Base-by-base conservation (phyloP, 306 rosid genomes). In the Heteromeles arbutifolia region DNA sequence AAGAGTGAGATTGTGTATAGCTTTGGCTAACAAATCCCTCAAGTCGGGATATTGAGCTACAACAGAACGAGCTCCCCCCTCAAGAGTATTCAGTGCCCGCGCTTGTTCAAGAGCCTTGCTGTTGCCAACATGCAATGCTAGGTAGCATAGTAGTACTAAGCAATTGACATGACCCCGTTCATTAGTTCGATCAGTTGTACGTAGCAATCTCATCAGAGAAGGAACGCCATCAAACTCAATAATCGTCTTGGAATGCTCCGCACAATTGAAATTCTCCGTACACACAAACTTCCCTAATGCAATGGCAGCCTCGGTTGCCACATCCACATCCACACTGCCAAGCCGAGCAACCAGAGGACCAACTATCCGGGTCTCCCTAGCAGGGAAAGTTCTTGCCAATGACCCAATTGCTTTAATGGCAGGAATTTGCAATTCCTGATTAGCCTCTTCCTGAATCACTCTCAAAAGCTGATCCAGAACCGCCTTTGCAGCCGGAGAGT, bases 31-130 rank as follows among this genome's bases (percentile, higher is more conserved):
- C 74, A 92, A 79, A 8, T 88, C 98, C 76, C 69, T 89, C 86
- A 88, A 68, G 34, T 82, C 90, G 6, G 96, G 90, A 81, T 81
- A 65, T 39, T 88, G 97, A 74, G 91, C 78, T 70, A 84, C 34
- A 58, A 85, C 88, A 66, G 85, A 76, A 72, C 93, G 95, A 54
- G 88, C 92, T 29, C 77, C 83, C 56, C 81, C 88, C 86, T 90
- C 94, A 1, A 92, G 84, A 24, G 87, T 90, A 81, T 75, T 84
- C 88, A 94, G 80, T 24, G 88, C 92, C 53, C 58, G 87, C 10
- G 85, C 92, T 84, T 92, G 89, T 83, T 90, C 97, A 69, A 94
- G 90, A 82, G 88, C 88, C 87, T 86, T 87, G 80, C 90, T 92
- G 68, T 90, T 85, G 17, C 97, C 97, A n/a, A 84, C 93, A 57